Base-by-base conservation (phyloP, 768 basidiomycete species). In the Lentinus tigrinus region DNA sequence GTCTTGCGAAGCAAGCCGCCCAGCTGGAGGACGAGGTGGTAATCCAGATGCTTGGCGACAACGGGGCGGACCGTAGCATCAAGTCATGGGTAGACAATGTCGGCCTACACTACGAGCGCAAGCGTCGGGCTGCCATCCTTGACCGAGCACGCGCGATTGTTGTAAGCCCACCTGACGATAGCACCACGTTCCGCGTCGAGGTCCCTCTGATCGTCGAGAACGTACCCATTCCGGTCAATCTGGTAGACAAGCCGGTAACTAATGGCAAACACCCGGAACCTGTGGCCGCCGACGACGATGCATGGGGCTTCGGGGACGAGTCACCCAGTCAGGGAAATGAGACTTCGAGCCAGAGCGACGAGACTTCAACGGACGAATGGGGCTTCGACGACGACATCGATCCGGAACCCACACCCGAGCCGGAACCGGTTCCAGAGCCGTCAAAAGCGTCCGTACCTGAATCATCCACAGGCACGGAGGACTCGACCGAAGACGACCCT, bases 71-170 rank as follows among this genome's bases (percentile, higher is more conserved):
- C 44, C 75, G 74, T 24, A 74, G 84, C 7, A 81, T 95, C 54
- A 80, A 82, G 65, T 65, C 72, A 6, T 96, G 94, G 91, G 81
- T 80, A 3, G 80, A 86, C 48, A 81, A 83, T 4, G 78, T 91
- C 11, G 80, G 83, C 17, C 73, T 78, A 3, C 90, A 93, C 70
- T 96, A 94, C 69, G 93, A 94, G 69, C 83, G 84, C 58, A 84
- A 87, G 63, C 73, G 93, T 64, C 79, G 93, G 14, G 73, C 81
- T 34, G 75, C 77, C 51, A 82, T 94, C 44, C 77, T 93, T 6
- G 85, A 89, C 40, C 71, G 72, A n/a, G 79, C 83, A 14, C 77
- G 93, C 55, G 65, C 65, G 16, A 75, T 85, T 43, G 77, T 93
- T 19, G 60, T 85, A n/a, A 67, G 67, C 7, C 68, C 72, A 1